Evolutionary conservation across 768 basidiomycete genomes (phyloP), one percentile per base, ranked within the genome.

Genomic region (Lentinus brumalis): DNA sequence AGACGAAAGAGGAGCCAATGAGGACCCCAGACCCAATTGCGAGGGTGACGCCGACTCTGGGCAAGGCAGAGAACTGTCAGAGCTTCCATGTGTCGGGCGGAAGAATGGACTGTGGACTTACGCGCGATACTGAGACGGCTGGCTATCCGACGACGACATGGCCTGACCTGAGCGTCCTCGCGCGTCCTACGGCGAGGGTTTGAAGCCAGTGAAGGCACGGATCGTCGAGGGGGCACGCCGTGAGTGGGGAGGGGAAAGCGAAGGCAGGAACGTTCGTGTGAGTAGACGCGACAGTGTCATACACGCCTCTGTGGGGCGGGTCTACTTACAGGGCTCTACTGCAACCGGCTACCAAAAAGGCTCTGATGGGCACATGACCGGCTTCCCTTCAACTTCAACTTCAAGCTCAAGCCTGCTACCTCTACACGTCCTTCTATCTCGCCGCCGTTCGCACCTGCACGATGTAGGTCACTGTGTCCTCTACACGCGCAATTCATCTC

Each of bases 1-100:
- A 76, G 1, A 85, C 83, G 66, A 85, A 85, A 12, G 71, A 72
- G 4, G 72, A 68, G 18, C 74, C 83, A 61, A 85, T 86, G 53
- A 86, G 74, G 4, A 84, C 56, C 0, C 84, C 84, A 38, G 77
- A 79, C 0, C 66, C 69, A 29, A 78, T 68, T 29, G 76, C 75
- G 6, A 77, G 71, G 5, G 69, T 62, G 12, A 77, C 67, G 32
- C 75, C 74, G 41, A 74, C 59, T 30, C 71, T 72, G 41, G 16
- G 38, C 29, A 29, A 26, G 7, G 7, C 57, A 29, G 29, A 16
- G 8, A 16, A 30, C 29, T 4, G 56, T 57, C 18, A 57, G 45
- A 40, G 35, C 35, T 35, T 39, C 26, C 49, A 38, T 29, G 15
- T n/a, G 14, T 15, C 38, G 16, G 31, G 16, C 30, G 42, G 16